phyloP scores from a whole-genome alignment of 73 alveolate genomes.

The Diophrys appendiculata region DNA sequence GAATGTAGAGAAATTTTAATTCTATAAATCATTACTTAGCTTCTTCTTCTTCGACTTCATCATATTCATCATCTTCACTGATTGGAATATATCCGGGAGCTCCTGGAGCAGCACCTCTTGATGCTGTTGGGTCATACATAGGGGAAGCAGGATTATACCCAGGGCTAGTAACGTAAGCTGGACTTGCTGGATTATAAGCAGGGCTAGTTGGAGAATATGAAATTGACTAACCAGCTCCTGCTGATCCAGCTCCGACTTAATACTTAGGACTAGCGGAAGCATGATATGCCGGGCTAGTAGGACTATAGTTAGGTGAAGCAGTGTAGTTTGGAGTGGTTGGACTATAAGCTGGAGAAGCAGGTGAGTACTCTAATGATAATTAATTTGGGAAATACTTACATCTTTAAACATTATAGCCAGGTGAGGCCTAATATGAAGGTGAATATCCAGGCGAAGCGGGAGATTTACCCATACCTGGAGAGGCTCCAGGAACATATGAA shows the following conservation, averaged over 20 bases:
- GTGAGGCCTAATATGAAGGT: slow-evolving; percentile 1
- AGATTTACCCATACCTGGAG: slow-evolving; percentile 16
- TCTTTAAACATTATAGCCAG: slow-evolving; percentile 21
- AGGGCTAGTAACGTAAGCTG: background rate
- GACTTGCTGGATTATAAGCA: slow-evolving; percentile 19
- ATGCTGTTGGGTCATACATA: slow-evolving; percentile 1
- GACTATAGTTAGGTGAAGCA: slow-evolving; percentile 15
- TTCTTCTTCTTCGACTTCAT: background rate
- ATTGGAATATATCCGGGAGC: background rate
- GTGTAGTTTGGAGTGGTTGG: slow-evolving; percentile 39
- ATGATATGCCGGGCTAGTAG: slow-evolving; percentile 24
- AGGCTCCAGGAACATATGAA: slow-evolving; percentile 24
- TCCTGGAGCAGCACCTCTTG: background rate
- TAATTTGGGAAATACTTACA: slow-evolving; percentile 3
- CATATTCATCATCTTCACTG: background rate
- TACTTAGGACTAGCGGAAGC: slow-evolving; percentile 13
- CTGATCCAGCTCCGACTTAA: slow-evolving; percentile 9
- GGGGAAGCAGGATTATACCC: slow-evolving; percentile 12
- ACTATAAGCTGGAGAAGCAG: slow-evolving; percentile 65
- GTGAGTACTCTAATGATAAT: slow-evolving; percentile 48
- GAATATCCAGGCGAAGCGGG: slow-evolving; percentile 41
- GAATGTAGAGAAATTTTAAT: no score
- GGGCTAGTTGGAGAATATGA: slow-evolving; percentile 13
- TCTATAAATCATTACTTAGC: background rate
- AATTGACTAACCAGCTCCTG: background rate